Evolutionary conservation across 2,329 filamentous ascomycete genomes (phyloP).

Genomic region (Myrmaecium sp.): DNA sequence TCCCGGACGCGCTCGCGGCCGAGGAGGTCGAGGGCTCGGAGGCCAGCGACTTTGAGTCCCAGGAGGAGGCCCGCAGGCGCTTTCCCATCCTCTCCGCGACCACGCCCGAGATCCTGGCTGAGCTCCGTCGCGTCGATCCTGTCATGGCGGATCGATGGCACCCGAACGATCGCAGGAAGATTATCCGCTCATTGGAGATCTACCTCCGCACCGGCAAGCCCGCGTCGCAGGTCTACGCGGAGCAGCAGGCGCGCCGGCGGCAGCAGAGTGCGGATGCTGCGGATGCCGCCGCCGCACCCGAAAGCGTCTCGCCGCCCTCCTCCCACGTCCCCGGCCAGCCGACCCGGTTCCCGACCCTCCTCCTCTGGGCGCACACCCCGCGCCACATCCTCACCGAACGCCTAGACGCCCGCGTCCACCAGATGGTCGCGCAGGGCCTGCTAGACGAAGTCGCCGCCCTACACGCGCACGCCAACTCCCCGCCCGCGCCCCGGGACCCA

Average conservation of each 20-base stretch:
- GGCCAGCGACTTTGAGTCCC: slow-evolving; percentile 6
- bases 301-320: no score
- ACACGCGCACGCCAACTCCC: slow-evolving; percentile 27
- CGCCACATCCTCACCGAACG: slow-evolving; percentile 49
- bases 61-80: slow-evolving; percentile 8
- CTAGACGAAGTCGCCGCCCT: slow-evolving; percentile 44
- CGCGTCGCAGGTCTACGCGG: slow-evolving; percentile 73
- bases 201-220: slow-evolving; percentile 65
- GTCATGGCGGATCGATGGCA: slow-evolving; percentile 86
- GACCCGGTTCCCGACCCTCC: slow-evolving; percentile 41
- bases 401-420: slow-evolving; percentile 62
- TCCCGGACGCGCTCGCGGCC: slow-evolving; percentile 51
- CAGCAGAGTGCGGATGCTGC: slow-evolving; percentile 6
- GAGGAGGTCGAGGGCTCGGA: slow-evolving; percentile 18
- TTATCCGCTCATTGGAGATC: slow-evolving; percentile 77
- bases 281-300: not conserved
- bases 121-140: slow-evolving; percentile 67
- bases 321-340: slow-evolving; percentile 4
- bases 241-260: slow-evolving; percentile 38
- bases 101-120: slow-evolving; percentile 54
- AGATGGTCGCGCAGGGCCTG: slow-evolving; percentile 57
- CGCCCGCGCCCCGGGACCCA: slow-evolving; percentile 42
- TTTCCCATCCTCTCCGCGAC: slow-evolving; percentile 58
- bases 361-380: slow-evolving; percentile 80
- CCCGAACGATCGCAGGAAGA: slow-evolving; percentile 81